Percentiles rank a stretch among this genome's conserved stretches.
Evolutionary conservation across 2,329 filamentous ascomycete species (phyloP).

Genomic region (Xenosphaeropsis pyriputrescens): DNA sequence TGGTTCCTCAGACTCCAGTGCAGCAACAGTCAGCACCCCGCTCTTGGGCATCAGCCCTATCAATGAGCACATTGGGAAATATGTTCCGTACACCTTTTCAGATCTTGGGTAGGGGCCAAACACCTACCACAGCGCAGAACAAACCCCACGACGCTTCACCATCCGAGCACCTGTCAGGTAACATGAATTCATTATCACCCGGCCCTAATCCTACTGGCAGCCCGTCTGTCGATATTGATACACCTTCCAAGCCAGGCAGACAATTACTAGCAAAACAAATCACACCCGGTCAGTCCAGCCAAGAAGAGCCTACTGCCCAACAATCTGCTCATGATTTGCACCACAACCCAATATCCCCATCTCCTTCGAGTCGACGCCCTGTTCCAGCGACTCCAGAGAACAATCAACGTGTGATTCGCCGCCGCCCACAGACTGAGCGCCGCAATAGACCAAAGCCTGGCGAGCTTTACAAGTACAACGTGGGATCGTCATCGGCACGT

Average conservation of each 20-base stretch:
- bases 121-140: too few relatives aligned
- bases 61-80: neutral
- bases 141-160: too few relatives aligned
- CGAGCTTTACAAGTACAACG: neutral
- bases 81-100: neutral
- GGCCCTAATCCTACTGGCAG: neutral
- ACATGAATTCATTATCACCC: neutral
- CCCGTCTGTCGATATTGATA: neutral
- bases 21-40: neutral
- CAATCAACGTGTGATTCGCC: neutral
- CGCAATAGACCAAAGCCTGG: too few relatives aligned
- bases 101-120: neutral
- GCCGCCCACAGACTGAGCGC: neutral
- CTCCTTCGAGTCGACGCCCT: neutral
- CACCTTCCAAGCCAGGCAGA: neutral
- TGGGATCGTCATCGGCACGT: neutral
- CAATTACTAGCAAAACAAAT: too few relatives aligned
- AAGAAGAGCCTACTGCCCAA: neutral
- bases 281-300: neutral
- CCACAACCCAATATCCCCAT: too few relatives aligned
- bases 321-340: too few relatives aligned
- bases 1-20: neutral
- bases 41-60: neutral
- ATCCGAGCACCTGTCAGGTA: too few relatives aligned
- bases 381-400: neutral